A percentile compares a stretch with the other conserved stretches of the same genome.
These are phyloP conservation scores for Mangifera indica DNA, from an alignment of 345 rosid species.

Conservation along the genomic window DNA sequence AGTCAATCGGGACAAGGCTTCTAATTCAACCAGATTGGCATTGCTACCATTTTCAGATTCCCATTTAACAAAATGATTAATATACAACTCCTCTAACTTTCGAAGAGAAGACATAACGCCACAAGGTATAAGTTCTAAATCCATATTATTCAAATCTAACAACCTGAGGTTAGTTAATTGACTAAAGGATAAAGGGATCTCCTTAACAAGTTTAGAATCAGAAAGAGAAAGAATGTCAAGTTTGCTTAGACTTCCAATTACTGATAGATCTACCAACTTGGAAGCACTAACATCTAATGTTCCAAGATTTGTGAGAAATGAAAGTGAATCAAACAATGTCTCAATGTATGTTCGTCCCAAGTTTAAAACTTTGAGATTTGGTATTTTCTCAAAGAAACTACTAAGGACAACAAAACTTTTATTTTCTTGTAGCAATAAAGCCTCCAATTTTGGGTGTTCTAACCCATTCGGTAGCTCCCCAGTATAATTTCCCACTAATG, in stretches of 20 bases:
- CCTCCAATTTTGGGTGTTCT: conserved; percentile 5
- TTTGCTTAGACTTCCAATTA: background rate
- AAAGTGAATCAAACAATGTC: background rate
- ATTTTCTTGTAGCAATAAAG: background rate
- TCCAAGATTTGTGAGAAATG: background rate
- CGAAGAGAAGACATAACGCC: background rate
- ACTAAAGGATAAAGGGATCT: background rate
- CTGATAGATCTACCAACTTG: background rate
- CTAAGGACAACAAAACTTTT: background rate
- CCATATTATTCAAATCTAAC: background rate
- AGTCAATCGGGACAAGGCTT: background rate
- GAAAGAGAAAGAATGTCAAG: background rate
- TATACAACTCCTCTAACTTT: background rate
- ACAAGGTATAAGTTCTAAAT: background rate
- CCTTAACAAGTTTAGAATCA: background rate
- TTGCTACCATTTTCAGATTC: background rate
- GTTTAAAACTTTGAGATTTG: background rate
- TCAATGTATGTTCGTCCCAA: background rate
- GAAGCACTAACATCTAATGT: background rate
- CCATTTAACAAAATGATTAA: background rate
- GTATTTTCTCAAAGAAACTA: background rate
- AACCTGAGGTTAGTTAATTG: conserved; percentile 1
- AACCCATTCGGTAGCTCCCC: background rate
- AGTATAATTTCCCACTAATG: background rate
- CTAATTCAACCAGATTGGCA: background rate